Conservation (phyloP, 75 land plant species). For the Isoetes taiwanensis region DNA sequence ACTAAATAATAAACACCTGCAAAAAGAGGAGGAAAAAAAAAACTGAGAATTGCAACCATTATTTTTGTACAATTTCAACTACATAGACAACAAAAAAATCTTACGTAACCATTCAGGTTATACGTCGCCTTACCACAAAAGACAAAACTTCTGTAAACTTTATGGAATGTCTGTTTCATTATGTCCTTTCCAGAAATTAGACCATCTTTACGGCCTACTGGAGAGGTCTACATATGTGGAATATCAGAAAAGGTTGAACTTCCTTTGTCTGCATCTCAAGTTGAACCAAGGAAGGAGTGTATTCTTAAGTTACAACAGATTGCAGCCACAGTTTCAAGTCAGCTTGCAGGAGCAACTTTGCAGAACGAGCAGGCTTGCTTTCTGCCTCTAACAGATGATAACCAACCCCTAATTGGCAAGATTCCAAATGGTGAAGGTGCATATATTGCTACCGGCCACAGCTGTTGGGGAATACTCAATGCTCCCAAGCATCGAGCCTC, state of each 20-base stretch:
- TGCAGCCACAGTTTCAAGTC: slow-evolving; percentile 55
- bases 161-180: no score
- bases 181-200: no score
- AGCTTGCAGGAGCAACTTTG: slow-evolving; percentile 42
- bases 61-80: no score
- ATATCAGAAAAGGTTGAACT: slow-evolving; percentile 58
- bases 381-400: slow-evolving; percentile 72
- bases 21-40: no score
- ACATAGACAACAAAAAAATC: no score
- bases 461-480: slow-evolving; percentile 92
- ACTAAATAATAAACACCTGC: no score
- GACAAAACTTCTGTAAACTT: no score
- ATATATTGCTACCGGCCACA: slow-evolving; percentile 81
- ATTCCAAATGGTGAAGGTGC: slow-evolving; percentile 53
- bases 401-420: slow-evolving; percentile 60
- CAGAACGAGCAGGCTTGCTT: slow-evolving; percentile 77
- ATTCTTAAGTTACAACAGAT: slow-evolving; percentile 44
- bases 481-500: slow-evolving; percentile 84
- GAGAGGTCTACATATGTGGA: slow-evolving; percentile 89
- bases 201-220: no score
- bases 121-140: no score
- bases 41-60: no score
- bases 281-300: slow-evolving; percentile 39
- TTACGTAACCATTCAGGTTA: no score
- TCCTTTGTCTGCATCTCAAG: slow-evolving; percentile 54